A percentile compares a stretch with the other conserved stretches of the same genome.
phyloP scores from a whole-genome alignment of 768 basidiomycete species.

The Lactarius indigo region DNA sequence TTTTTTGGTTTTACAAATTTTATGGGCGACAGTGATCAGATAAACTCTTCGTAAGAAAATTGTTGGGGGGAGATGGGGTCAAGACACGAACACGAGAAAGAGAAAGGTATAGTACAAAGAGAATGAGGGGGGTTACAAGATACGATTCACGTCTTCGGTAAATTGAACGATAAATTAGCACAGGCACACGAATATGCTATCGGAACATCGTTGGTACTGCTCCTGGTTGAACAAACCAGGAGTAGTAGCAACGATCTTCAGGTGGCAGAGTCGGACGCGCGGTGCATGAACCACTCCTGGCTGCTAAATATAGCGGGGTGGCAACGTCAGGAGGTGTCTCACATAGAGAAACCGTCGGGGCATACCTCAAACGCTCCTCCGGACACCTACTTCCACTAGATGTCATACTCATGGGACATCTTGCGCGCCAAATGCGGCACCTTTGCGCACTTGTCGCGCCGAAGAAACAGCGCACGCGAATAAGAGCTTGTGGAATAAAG shows the following conservation, averaged over 20 bases:
- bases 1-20: too few relatives aligned
- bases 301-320: neutral
- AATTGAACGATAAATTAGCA: neutral
- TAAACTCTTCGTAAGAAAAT: too few relatives aligned
- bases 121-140: neutral
- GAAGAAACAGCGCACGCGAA: neutral
- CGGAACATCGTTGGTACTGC: neutral
- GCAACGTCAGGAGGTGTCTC: neutral
- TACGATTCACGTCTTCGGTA: neutral
- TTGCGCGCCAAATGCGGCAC: neutral
- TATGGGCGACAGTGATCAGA: too few relatives aligned
- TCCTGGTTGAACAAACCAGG: neutral
- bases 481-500: neutral
- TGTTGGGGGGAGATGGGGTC: too few relatives aligned
- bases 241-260: neutral
- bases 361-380: neutral
- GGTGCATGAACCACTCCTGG: neutral
- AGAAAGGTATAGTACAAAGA: too few relatives aligned
- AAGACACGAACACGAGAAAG: neutral
- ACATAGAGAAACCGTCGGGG: neutral
- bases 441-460: neutral
- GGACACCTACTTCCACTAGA: neutral
- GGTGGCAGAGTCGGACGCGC: neutral
- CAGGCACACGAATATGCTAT: neutral
- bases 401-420: neutral